Conservation (phyloP, 345 rosid genomes). For the Lepidium sativum region DNA sequence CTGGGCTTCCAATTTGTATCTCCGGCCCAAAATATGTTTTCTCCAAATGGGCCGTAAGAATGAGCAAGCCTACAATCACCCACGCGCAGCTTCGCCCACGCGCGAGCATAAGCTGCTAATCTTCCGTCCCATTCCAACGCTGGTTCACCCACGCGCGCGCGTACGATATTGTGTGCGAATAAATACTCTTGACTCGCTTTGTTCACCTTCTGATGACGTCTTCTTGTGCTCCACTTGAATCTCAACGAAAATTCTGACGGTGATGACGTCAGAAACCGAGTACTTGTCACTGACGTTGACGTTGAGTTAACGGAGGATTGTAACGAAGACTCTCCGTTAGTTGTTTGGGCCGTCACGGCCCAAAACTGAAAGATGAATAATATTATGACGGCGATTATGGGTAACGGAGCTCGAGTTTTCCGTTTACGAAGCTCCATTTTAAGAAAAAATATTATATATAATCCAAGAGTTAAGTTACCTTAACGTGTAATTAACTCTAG, state of each 20-base stretch:
- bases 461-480: slow-evolving; percentile 14
- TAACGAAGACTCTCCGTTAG: not conserved
- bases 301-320: slow-evolving; percentile 13
- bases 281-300: not conserved
- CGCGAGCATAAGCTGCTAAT: slow-evolving; percentile 32
- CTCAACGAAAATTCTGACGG: not conserved
- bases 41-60: slow-evolving; percentile 41
- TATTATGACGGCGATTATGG: not conserved
- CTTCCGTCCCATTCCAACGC: slow-evolving; percentile 34
- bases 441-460: no score
- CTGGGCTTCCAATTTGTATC: slow-evolving; percentile 30
- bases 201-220: slow-evolving; percentile 4
- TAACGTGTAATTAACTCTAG: slow-evolving; percentile 13
- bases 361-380: slow-evolving; percentile 9
- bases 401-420: slow-evolving; percentile 16
- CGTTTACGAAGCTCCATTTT: slow-evolving; percentile 22
- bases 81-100: slow-evolving; percentile 29
- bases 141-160: slow-evolving; percentile 19
- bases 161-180: slow-evolving; percentile 34
- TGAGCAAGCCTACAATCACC: slow-evolving; percentile 37
- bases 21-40: slow-evolving; percentile 45
- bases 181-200: slow-evolving; percentile 20
- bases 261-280: slow-evolving; percentile 3
- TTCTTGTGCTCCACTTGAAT: slow-evolving; percentile 10
- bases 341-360: slow-evolving; percentile 6